These are phyloP conservation scores for Hygrophorus russula DNA, from an alignment of 768 basidiomycete genomes.

Conservation along the genomic window DNA sequence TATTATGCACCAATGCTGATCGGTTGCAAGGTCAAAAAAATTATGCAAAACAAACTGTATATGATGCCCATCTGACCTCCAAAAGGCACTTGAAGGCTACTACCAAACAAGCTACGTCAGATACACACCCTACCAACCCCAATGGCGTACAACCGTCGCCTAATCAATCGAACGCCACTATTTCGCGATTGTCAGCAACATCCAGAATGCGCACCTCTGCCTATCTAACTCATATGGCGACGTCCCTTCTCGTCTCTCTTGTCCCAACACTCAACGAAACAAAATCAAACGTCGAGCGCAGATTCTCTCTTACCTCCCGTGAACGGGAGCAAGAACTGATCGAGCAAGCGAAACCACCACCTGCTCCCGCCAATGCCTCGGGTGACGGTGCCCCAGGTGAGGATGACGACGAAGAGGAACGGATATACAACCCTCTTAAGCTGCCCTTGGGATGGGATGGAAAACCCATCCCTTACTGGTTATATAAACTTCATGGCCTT, in stretches of 20 bases:
- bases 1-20: slow-evolving; percentile 6
- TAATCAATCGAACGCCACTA: slow-evolving; percentile 16
- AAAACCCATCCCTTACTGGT: slow-evolving; percentile 97
- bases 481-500: slow-evolving; percentile 95
- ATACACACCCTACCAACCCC: slow-evolving; percentile 38
- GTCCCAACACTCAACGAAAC: slow-evolving; percentile 71
- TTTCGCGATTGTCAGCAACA: slow-evolving; percentile 27
- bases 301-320: slow-evolving; percentile 92
- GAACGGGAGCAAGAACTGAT: slow-evolving; percentile 91
- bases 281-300: slow-evolving; percentile 91
- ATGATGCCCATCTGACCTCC: slow-evolving; percentile 89
- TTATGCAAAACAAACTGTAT: slow-evolving; percentile 96
- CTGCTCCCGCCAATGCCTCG: slow-evolving; percentile 33
- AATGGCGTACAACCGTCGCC: slow-evolving; percentile 36
- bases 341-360: slow-evolving; percentile 51
- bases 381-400: slow-evolving; percentile 41
- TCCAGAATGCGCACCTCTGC: slow-evolving; percentile 56
- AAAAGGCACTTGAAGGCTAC: slow-evolving; percentile 93
- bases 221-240: slow-evolving; percentile 57
- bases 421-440: slow-evolving; percentile 97
- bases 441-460: slow-evolving; percentile 97
- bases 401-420: slow-evolving; percentile 91
- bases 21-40: slow-evolving; percentile 71
- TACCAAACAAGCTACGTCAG: slow-evolving; percentile 53
- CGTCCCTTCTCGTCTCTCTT: slow-evolving; percentile 56